Conservation (phyloP, 139 green algal species). For the Chlamydomonas sp. region DNA sequence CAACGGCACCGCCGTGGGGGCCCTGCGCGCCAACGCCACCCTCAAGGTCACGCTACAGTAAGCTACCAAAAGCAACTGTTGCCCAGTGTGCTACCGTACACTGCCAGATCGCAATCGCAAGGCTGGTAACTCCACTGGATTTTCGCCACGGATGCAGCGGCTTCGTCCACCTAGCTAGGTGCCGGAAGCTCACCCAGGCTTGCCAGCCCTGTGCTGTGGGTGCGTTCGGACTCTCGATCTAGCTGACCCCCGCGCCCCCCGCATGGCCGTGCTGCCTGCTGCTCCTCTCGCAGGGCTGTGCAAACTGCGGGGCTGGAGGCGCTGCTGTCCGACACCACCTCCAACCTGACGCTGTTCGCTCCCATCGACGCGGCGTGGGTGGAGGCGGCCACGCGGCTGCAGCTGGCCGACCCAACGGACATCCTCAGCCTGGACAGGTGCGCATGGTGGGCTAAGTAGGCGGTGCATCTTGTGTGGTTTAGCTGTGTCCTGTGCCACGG, state of each 20-base stretch:
- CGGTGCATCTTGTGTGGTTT: not conserved
- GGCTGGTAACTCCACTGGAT: not conserved
- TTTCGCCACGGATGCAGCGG: not conserved
- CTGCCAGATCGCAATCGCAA: not conserved
- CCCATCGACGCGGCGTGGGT: slow-evolving; percentile 15
- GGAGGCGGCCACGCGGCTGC: not conserved
- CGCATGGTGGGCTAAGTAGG: not conserved
- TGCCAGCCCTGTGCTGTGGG: too few species aligned
- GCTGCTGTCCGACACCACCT: not conserved
- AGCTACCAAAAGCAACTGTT: not conserved
- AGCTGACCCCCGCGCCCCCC: too few species aligned
- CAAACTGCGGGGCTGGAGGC: not conserved
- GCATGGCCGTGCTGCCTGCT: not conserved
- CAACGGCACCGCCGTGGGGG: not conserved
- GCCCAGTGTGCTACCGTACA: not conserved
- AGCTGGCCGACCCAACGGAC: not conserved
- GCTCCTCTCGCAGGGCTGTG: not conserved
- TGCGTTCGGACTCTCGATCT: not conserved
- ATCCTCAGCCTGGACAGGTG: not conserved
- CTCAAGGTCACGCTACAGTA: slow-evolving; percentile 8
- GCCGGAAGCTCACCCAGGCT: too few species aligned
- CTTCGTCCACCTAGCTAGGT: not conserved
- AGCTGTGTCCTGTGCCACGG: too few species aligned
- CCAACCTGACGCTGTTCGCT: slow-evolving; percentile 5
- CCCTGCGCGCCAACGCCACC: not conserved